These are phyloP conservation scores for Acanthamoeba culbertsoni DNA, from an alignment of 208 protist genomes.

Conservation along the genomic window DNA sequence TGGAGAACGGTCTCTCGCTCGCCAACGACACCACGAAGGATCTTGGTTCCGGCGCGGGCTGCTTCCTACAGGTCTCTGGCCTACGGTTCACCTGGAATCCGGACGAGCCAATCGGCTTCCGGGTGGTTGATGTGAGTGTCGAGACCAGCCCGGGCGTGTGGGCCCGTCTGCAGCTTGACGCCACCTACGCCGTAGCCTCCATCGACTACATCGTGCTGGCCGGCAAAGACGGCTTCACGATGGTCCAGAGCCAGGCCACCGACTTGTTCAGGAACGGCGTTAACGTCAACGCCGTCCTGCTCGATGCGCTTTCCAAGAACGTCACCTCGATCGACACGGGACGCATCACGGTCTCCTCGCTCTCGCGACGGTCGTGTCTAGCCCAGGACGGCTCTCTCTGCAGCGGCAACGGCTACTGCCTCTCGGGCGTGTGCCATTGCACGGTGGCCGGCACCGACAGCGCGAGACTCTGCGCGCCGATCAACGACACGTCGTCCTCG, in stretches of 20 bases:
- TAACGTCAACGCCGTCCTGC: not conserved
- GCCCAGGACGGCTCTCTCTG: not conserved
- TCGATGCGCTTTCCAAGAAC: not conserved
- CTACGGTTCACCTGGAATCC: not conserved
- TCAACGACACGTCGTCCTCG: not conserved
- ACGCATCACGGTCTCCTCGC: not conserved
- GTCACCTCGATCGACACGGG: not conserved
- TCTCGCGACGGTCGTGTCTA: not conserved
- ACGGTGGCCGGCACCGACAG: not conserved
- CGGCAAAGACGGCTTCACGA: conserved; percentile 7
- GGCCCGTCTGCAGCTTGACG: not conserved
- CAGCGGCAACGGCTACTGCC: not conserved
- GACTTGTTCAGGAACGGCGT: not conserved
- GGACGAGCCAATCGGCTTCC: not conserved
- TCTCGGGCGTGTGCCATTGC: not conserved
- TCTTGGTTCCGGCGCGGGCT: not conserved
- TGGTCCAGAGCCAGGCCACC: not conserved
- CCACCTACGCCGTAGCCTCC: not conserved
- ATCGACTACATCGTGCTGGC: not conserved
- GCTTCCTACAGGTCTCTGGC: conserved; percentile 3
- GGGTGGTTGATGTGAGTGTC: not conserved
- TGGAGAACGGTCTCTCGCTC: not conserved
- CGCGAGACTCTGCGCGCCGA: not conserved
- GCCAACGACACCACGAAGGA: not conserved
- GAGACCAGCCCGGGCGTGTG: not conserved